Base-by-base conservation (phyloP, 192 early-diverging fungal species). In the Rhizophagus prolifer region DNA sequence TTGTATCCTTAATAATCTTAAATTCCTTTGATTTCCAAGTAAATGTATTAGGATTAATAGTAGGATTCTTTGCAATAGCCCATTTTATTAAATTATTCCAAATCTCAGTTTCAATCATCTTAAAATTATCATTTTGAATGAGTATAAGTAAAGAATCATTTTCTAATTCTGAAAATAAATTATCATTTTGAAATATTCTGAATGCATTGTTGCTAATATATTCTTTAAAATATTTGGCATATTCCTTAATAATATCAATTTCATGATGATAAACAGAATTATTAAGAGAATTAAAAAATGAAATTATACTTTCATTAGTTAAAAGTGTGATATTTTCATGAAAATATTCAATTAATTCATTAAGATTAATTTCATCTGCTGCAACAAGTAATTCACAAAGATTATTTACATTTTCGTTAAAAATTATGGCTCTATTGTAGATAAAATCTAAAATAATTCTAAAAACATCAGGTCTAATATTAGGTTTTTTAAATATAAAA, bases 401-500 rank as follows among this genome's bases (percentile, higher is more conserved):
- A 13, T 47, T 16, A 0, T 46, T 9, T 25, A 9, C 1, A 23
- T n/a, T n/a, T 44, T 14, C 30, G 14, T 69, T 12, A 25, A 69
- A 47, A 21, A 28, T 21, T 19, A 69, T 69, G 19, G 2, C 23
- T 16, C 41, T 25, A 30, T 21, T 69, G 16, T 69, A 69, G 16
- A 69, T 69, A 69, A 23, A 69, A 47, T 38, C 34, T 23, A 72
- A 34, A 58, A 72, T 54, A 8, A 36, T 19, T 31, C 54, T 7
- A 72, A 72, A 72, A 4, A 72, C 10, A 19, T 59, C 34, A 14
- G 71, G 71, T 13, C 10, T 41, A 31, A 72, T 72, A 59, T 72
- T 72, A n/a, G 71, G 71, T 60, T 72, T 72, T 59, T 36, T 16
- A 72, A 72, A 72, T 13, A 58, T 19, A 59, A 72, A 26, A 34